phyloP scores from a whole-genome alignment of 169 alveolate genomes.

The Eimeria sp. region DNA sequence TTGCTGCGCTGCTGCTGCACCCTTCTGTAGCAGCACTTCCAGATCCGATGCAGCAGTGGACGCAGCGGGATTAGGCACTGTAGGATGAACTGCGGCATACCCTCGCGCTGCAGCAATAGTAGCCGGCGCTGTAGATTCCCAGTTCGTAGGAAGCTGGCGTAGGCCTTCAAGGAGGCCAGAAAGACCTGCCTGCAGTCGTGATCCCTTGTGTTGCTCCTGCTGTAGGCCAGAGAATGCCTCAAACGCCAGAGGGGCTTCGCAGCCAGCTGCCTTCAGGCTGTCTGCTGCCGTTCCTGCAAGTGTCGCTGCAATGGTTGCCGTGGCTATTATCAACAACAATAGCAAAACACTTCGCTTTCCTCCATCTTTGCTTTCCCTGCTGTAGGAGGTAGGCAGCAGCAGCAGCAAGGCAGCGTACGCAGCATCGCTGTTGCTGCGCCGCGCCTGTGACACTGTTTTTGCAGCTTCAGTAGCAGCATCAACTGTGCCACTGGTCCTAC shows the following conservation, averaged over 20 bases:
- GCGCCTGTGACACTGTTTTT: slow-evolving; percentile 13
- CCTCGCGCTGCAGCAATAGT: slow-evolving; percentile 46
- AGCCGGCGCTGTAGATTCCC: slow-evolving; percentile 25
- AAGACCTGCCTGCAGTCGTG: neutral
- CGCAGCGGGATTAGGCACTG: neutral
- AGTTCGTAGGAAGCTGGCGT: slow-evolving; percentile 29
- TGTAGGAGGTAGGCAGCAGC: slow-evolving; percentile 30
- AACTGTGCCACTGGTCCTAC: slow-evolving; percentile 17
- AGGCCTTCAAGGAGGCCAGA: neutral
- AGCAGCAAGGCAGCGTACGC: slow-evolving; percentile 42
- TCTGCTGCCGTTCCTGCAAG: neutral
- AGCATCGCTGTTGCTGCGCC: slow-evolving; percentile 58
- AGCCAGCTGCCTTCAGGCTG: slow-evolving; percentile 7
- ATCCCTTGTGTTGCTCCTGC: neutral
- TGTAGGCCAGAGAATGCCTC: slow-evolving; percentile 2
- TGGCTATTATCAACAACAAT: neutral
- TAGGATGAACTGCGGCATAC: neutral
- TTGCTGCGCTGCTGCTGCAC: slow-evolving; percentile 16
- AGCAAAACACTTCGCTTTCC: slow-evolving; percentile 27
- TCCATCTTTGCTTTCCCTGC: neutral
- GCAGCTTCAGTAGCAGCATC: slow-evolving; percentile 53
- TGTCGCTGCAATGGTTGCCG: neutral
- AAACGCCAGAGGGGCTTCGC: slow-evolving; percentile 41
- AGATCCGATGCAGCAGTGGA: neutral
- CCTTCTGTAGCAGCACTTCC: slow-evolving; percentile 21